Evolutionary conservation across 2,329 filamentous ascomycete species (phyloP).

Genomic region (Chaetothyriales sp.): DNA sequence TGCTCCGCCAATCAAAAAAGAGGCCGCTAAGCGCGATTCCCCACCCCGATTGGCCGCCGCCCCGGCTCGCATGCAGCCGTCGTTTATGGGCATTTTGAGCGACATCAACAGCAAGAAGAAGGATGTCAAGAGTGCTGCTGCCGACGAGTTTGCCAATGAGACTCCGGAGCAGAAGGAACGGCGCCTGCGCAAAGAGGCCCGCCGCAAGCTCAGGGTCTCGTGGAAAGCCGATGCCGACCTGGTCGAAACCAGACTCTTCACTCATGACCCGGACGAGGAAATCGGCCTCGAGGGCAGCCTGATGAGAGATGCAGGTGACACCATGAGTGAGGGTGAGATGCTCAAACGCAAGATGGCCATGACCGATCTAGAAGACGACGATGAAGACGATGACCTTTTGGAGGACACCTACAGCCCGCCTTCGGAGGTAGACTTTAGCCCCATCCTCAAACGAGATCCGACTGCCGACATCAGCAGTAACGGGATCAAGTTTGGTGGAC

Average conservation of each 20-base stretch:
- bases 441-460: conserved; percentile 20
- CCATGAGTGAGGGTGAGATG: conserved; percentile 40
- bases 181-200: conserved; percentile 45
- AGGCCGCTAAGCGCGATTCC: conserved; percentile 24
- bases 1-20: conserved; percentile 16
- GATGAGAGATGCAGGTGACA: conserved; percentile 43
- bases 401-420: conserved; percentile 24
- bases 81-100: conserved; percentile 35
- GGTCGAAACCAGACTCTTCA: conserved; percentile 43
- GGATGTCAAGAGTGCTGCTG: conserved; percentile 36
- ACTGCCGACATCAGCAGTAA: conserved; percentile 17
- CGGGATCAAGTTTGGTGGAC: conserved; percentile 30
- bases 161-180: conserved; percentile 45
- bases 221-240: conserved; percentile 45
- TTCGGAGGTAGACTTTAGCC: conserved; percentile 26
- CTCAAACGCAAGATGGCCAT: conserved; percentile 37
- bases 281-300: conserved; percentile 43
- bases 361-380: conserved; percentile 45
- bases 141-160: conserved; percentile 40
- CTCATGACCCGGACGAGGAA: conserved; percentile 49
- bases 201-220: conserved; percentile 44
- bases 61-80: conserved; percentile 28
- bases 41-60: conserved; percentile 13
- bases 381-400: conserved; percentile 33
- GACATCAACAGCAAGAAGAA: conserved; percentile 40